Base-by-base conservation (phyloP, 106 monocot species). In the Dendrobium officinale region DNA sequence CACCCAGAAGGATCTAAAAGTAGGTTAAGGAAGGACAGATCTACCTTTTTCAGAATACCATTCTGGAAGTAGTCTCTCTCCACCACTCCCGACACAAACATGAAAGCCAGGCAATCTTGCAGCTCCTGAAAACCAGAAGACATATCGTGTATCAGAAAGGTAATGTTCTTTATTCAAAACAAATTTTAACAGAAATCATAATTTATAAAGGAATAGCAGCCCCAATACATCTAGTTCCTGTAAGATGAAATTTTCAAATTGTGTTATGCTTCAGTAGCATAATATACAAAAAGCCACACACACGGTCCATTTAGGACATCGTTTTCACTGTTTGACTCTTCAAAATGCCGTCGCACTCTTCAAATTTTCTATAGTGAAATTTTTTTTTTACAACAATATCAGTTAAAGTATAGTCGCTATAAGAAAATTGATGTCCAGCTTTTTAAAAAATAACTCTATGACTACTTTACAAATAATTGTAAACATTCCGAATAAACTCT, bases 51-150 rank as follows among this genome's bases (percentile, higher is more conserved):
- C 87, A 13, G 81, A 10, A 54, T 96, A 96, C 96, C 96, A 96
- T 64, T 94, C 93, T 75, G 96, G 96, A 76, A 88, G 87, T 59
- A 90, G 78, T 77, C 86, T 90, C 86, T 96, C 96, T 78, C 93
- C 96, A 0, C 96, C 96, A 75, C 93, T 94, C 9, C 96, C 96
- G 55, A 96, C 93, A 85, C 96, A 96, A 7, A 80, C 83, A 88
- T 96, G 96, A 84, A 96, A 96, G 19, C 93, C 93, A 58, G 96
- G 93, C 4, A 96, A 92, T 56, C 96, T 92, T 72, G 92, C 88
- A 79, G 88, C 75, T 49, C 84, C 92, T 92, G 81, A 42, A 27
- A 40, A 78, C 9, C 45, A 80, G 22, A 85, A 72, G 17, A 81
- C 8, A 51, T 42, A 79, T 79, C 43, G 9, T n/a, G 20, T 22